phyloP scores from a whole-genome alignment of 495 filamentous ascomycete genomes.

The Platismatia glauca region DNA sequence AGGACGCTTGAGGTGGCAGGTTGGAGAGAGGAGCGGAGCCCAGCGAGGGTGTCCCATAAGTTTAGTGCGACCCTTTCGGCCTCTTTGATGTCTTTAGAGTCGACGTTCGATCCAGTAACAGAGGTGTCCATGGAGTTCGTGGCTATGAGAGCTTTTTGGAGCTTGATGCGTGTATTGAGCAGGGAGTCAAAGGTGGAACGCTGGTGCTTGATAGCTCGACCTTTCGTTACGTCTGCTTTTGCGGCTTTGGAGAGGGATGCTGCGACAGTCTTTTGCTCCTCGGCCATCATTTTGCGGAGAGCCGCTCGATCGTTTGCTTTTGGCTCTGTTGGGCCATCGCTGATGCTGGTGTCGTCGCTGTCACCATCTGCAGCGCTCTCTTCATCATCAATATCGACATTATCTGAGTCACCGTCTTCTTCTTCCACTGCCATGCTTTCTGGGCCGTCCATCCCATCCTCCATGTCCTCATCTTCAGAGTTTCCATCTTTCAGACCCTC shows the following conservation, averaged over 20 bases:
- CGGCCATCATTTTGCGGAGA: constrained; percentile 58
- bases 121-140: constrained; percentile 54
- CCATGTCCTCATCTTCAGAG: constrained; percentile 20
- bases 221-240: constrained; percentile 73
- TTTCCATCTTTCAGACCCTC: constrained; percentile 11
- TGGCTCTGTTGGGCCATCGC: constrained; percentile 36
- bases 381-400: constrained; percentile 26
- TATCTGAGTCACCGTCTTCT: constrained; percentile 13
- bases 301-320: constrained; percentile 45
- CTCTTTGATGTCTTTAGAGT: constrained; percentile 46
- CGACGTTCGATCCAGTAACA: constrained; percentile 25
- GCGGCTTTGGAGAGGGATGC: constrained; percentile 63
- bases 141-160: constrained; percentile 81
- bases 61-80: constrained; percentile 83
- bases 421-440: constrained; percentile 15
- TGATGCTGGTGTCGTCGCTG: constrained; percentile 27
- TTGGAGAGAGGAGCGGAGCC: constrained; percentile 51
- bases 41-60: constrained; percentile 76
- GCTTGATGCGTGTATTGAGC: constrained; percentile 75
- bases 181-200: constrained; percentile 76
- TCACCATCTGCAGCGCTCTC: constrained; percentile 23
- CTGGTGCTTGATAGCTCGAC: constrained; percentile 73
- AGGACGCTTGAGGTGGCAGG: constrained; percentile 29
- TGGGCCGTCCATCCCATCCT: neutral
- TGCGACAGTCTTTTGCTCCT: constrained; percentile 61